Conservation (phyloP, 2,329 filamentous ascomycete genomes). For the Elsinoe ampelina region DNA sequence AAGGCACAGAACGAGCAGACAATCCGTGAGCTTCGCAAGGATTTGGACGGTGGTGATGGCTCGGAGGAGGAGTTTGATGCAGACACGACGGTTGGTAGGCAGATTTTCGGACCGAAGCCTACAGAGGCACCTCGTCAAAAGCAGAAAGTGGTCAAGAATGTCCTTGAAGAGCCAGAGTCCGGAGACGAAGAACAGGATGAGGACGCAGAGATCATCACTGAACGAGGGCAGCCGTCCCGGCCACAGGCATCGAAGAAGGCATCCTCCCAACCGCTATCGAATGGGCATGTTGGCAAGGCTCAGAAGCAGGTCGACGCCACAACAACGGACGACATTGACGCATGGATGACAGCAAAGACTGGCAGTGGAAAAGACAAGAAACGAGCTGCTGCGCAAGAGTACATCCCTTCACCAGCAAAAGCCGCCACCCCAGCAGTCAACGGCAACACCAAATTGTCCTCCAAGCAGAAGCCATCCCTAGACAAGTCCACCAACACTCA, state of each 20-base stretch:
- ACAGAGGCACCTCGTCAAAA: constrained; percentile 26
- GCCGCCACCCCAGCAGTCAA: constrained; percentile 9
- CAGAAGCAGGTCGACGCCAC: not conserved
- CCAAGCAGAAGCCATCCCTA: constrained; percentile 15
- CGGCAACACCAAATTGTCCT: constrained; percentile 2
- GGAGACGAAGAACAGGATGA: constrained; percentile 33
- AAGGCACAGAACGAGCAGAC: constrained; percentile 75
- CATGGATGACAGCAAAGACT: constrained; percentile 21
- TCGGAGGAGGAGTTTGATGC: constrained; percentile 39
- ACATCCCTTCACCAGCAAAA: constrained; percentile 16
- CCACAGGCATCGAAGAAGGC: constrained; percentile 16
- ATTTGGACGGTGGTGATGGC: constrained; percentile 55
- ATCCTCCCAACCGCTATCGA: constrained; percentile 18
- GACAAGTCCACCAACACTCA: constrained; percentile 18
- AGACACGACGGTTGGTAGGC: constrained; percentile 56
- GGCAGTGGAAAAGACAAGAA: constrained; percentile 18
- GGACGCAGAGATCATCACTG: constrained; percentile 30
- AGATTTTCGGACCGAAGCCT: constrained; percentile 52
- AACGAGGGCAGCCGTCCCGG: constrained; percentile 20
- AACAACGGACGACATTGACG: not conserved
- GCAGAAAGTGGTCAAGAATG: constrained; percentile 31
- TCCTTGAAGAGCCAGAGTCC: constrained; percentile 52
- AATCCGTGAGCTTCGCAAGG: constrained; percentile 48
- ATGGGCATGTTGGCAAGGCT: constrained; percentile 30
- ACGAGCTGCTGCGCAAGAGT: constrained; percentile 10